Conservation (phyloP, 345 rosid species). For the Litchi chinensis region DNA sequence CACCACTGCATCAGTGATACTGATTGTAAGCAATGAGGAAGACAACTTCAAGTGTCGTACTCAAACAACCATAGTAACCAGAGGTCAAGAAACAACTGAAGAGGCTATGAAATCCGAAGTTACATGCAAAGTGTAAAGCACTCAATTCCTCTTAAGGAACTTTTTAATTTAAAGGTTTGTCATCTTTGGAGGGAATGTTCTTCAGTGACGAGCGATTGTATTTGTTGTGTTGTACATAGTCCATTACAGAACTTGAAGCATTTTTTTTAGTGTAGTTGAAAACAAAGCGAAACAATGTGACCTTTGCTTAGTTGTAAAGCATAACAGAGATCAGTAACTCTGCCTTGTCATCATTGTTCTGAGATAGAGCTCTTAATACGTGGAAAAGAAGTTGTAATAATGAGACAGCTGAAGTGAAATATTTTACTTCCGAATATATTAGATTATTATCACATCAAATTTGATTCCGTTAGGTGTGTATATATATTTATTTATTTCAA, state of each 20-base stretch:
- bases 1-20: conserved; percentile 27
- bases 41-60: not conserved
- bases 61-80: not conserved
- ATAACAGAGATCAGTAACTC: not conserved
- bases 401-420: too few species aligned
- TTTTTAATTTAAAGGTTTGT: not conserved
- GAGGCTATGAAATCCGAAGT: not conserved
- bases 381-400: too few species aligned
- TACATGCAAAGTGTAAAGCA: not conserved
- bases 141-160: not conserved
- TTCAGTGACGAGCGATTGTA: not conserved
- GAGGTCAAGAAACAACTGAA: not conserved
- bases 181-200: not conserved
- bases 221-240: not conserved
- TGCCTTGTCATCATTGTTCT: too few species aligned
- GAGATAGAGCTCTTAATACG: too few species aligned
- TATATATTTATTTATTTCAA: not conserved
- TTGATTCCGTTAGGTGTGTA: too few species aligned
- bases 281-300: not conserved
- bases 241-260: not conserved
- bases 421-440: too few species aligned
- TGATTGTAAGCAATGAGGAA: conserved; percentile 10
- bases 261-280: not conserved
- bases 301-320: not conserved
- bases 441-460: not conserved